A percentile compares a stretch with the other conserved stretches of the same genome.
These are phyloP conservation scores for Penicillium soppii DNA, from an alignment of 495 filamentous ascomycete genomes.

Conservation along the genomic window DNA sequence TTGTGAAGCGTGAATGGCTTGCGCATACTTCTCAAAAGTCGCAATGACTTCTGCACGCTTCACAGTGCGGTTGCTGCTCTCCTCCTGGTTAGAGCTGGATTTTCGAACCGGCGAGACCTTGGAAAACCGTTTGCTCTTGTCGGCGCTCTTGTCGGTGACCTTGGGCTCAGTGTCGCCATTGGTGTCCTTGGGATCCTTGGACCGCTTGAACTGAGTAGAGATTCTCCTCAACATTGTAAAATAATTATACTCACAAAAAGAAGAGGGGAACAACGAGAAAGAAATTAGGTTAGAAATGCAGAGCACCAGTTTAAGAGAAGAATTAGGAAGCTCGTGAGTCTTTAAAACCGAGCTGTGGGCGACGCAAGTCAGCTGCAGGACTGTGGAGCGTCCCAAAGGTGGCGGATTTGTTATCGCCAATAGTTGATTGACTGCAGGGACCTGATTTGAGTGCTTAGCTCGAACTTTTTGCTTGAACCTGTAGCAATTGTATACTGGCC, in stretches of 20 bases:
- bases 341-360: slow-evolving; percentile 31
- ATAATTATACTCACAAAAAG: slow-evolving; percentile 8
- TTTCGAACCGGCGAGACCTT: slow-evolving; percentile 33
- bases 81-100: slow-evolving; percentile 30
- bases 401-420: slow-evolving; percentile 35
- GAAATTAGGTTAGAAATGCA: slow-evolving; percentile 12
- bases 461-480: slow-evolving; percentile 8
- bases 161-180: slow-evolving; percentile 43
- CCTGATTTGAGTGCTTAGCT: slow-evolving; percentile 19
- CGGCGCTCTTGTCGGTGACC: slow-evolving; percentile 29
- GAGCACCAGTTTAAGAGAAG: slow-evolving; percentile 13
- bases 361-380: slow-evolving; percentile 26
- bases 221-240: slow-evolving; percentile 50
- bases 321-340: slow-evolving; percentile 4
- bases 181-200: slow-evolving; percentile 33
- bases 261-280: slow-evolving; percentile 11
- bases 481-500: slow-evolving; percentile 9
- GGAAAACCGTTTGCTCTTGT: slow-evolving; percentile 42
- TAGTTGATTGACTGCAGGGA: slow-evolving; percentile 27
- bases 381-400: slow-evolving; percentile 24
- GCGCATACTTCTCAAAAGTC: slow-evolving; percentile 60
- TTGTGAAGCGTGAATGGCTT: slow-evolving; percentile 62
- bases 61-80: slow-evolving; percentile 35
- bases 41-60: slow-evolving; percentile 41
- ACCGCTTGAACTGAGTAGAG: slow-evolving; percentile 52